A percentile compares a stretch with the other conserved stretches of the same genome.
phyloP scores from a whole-genome alignment of 2,329 filamentous ascomycete species.

The Basipetospora chlamydospora region DNA sequence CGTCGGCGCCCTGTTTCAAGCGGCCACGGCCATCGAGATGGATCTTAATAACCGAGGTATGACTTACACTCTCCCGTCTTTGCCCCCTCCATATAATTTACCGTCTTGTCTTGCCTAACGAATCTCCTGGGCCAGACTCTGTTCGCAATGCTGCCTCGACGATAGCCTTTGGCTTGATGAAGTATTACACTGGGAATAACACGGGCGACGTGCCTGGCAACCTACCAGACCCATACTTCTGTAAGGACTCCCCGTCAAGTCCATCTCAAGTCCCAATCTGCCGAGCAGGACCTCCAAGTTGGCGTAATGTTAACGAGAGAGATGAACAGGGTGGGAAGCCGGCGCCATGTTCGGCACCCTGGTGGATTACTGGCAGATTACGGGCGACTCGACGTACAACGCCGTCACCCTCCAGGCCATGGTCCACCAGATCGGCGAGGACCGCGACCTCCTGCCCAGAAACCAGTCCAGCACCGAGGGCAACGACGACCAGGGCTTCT shows the following conservation, averaged over 20 bases:
- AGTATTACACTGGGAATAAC: conserved; percentile 41
- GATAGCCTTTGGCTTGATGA: conserved; percentile 31
- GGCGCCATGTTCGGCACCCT: conserved; percentile 57
- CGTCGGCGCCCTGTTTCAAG: conserved; percentile 6
- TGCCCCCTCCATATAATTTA: no score
- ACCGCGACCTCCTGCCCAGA: conserved; percentile 49
- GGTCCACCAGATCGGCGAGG: conserved; percentile 44
- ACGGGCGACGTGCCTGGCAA: conserved; percentile 44
- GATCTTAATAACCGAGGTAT: conserved; percentile 17
- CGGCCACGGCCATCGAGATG: conserved; percentile 6
- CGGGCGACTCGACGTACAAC: conserved; percentile 52
- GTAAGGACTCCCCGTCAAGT: conserved; percentile 31
- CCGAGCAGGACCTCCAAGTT: no score
- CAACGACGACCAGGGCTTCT: conserved; percentile 72
- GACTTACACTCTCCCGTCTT: no score
- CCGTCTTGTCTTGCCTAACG: no score
- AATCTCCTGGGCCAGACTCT: conserved; percentile 23
- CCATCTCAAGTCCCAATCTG: conserved; percentile 30
- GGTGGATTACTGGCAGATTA: conserved; percentile 59
- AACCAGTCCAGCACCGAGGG: conserved; percentile 48
- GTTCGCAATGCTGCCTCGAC: conserved; percentile 32
- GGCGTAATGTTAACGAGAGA: neutral
- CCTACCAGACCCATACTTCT: conserved; percentile 49
- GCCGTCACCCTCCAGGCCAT: conserved; percentile 42
- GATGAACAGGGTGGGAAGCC: conserved; percentile 57